Conservation (phyloP, 2,329 filamentous ascomycete species). For the Escovopsis weberi region DNA sequence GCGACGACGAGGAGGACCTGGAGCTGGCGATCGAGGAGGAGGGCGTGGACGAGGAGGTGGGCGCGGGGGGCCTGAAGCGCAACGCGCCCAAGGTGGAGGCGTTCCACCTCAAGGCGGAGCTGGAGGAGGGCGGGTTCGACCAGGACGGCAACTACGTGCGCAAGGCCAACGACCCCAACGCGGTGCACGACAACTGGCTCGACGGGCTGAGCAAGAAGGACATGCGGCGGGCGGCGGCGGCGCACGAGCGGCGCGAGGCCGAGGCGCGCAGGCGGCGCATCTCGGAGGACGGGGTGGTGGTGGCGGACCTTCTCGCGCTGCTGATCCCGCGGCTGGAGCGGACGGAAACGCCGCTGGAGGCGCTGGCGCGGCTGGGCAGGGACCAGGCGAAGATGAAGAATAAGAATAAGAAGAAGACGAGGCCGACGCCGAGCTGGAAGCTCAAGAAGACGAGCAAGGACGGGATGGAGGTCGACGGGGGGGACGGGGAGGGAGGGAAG, state of each 20-base stretch:
- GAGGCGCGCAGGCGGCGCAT: slow-evolving; percentile 58
- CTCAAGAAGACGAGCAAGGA: slow-evolving; percentile 40
- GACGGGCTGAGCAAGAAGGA: slow-evolving; percentile 89
- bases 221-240: slow-evolving; percentile 74
- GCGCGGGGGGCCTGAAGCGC: slow-evolving; percentile 77
- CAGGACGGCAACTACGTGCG: slow-evolving; percentile 82
- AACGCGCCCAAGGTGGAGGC: slow-evolving; percentile 91
- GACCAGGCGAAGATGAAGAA: slow-evolving; percentile 34
- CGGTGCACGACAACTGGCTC: slow-evolving; percentile 82
- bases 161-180: slow-evolving; percentile 77
- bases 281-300: slow-evolving; percentile 59
- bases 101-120: slow-evolving; percentile 83
- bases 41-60: slow-evolving; percentile 75
- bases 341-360: slow-evolving; percentile 78
- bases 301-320: slow-evolving; percentile 55
- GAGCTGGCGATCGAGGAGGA: slow-evolving; percentile 58
- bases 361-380: slow-evolving; percentile 66
- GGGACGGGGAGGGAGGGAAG: no score
- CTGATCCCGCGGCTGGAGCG: slow-evolving; percentile 62
- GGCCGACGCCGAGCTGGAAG: slow-evolving; percentile 50
- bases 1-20: slow-evolving; percentile 54
- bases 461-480: slow-evolving; percentile 54
- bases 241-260: slow-evolving; percentile 70
- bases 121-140: slow-evolving; percentile 88
- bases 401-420: slow-evolving; percentile 17